Evolutionary conservation across 305 asterid species (phyloP).

Genomic region (Fraxinus angustifolia): DNA sequence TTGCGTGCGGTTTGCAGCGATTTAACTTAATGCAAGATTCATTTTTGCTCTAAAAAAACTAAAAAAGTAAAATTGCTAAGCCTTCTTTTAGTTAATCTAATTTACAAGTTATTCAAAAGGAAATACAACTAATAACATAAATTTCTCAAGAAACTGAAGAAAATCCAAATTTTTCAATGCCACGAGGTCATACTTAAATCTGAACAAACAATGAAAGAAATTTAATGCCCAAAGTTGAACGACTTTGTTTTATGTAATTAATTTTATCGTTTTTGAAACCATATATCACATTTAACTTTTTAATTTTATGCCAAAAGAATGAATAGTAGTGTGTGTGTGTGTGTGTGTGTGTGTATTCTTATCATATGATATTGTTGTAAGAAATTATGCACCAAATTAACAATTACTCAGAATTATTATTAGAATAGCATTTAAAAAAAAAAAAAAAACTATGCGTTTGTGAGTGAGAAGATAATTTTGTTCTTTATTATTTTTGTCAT

Average conservation of each 20-base stretch:
- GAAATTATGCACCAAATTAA: not conserved
- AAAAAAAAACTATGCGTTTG: not conserved
- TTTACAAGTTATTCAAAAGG: not conserved
- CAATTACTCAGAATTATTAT: not conserved
- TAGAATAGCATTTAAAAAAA: not conserved
- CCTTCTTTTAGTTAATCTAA: too few relatives aligned
- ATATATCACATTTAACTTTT: not conserved
- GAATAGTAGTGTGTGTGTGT: not conserved
- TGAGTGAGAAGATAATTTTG: not conserved
- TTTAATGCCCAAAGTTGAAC: not conserved
- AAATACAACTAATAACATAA: not conserved
- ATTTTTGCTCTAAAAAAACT: too few relatives aligned
- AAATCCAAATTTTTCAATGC: not conserved
- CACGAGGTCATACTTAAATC: not conserved
- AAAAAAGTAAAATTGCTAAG: too few relatives aligned
- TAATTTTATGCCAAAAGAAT: not conserved
- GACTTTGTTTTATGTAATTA: too few relatives aligned
- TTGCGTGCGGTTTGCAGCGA: not conserved
- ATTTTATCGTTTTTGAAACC: not conserved
- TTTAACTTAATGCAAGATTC: not conserved
- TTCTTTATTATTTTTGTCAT: not conserved
- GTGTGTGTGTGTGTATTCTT: too few relatives aligned
- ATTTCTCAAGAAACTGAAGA: not conserved
- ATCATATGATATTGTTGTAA: not conserved
- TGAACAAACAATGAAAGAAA: not conserved